These are phyloP conservation scores for Hsuehochloa calcarea DNA, from an alignment of 176 grass and related monocot genomes.

Conservation along the genomic window DNA sequence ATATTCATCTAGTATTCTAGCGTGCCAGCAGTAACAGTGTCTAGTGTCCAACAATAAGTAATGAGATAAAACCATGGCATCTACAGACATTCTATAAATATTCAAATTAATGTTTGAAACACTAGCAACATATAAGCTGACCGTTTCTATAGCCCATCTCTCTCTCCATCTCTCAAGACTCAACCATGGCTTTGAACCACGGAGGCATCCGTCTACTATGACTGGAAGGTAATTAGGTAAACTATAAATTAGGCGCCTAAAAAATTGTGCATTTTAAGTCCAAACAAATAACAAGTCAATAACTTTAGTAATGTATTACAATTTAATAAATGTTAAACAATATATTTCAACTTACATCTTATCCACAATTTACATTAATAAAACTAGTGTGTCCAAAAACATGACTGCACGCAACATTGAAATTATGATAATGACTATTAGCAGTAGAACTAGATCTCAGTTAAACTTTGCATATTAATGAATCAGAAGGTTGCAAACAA, in stretches of 20 bases:
- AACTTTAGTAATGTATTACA: neutral
- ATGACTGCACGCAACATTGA: neutral
- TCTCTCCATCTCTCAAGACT: too few species aligned
- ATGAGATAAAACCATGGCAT: neutral
- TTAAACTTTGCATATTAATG: neutral
- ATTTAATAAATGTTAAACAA: neutral
- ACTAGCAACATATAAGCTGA: neutral
- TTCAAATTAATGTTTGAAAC: neutral
- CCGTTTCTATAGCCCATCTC: too few species aligned
- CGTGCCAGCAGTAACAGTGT: neutral
- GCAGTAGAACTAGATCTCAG: neutral
- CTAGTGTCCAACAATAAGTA: neutral
- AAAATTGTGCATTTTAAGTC: neutral
- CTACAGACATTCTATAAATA: neutral
- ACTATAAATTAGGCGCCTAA: too few species aligned
- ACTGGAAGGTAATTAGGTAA: neutral
- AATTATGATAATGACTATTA: neutral
- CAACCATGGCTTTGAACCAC: neutral
- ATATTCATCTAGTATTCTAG: neutral
- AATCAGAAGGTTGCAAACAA: neutral
- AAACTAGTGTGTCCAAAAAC: neutral
- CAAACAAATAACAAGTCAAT: neutral
- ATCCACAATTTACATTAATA: neutral
- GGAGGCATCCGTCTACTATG: neutral
- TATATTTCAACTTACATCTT: neutral